Evolutionary conservation across 2,329 filamentous ascomycete genomes (phyloP), one percentile per base, ranked within the genome.

Genomic region (Paecilomyces sp.): DNA sequence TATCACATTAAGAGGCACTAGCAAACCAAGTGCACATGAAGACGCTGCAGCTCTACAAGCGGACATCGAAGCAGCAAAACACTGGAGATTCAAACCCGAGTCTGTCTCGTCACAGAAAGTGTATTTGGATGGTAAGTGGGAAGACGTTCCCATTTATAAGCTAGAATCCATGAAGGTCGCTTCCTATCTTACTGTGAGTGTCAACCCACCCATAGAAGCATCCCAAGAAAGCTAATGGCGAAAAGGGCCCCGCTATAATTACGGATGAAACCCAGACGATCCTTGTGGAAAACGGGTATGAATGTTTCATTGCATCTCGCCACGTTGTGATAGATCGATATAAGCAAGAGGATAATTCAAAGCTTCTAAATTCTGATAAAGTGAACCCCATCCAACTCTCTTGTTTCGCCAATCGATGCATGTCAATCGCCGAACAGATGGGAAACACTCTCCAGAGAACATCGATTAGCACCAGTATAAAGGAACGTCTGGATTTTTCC

Each of bases 381-480:
- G 85, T 90, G 0, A 88, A 92, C 69, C 89, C 89, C 0, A 89
- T 92, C 64, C 82, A 90, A 75, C 81, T 92, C 1, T 88, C 85
- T 67, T 88, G 92, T 61, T 92, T 92, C 64, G 88, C 87, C 0
- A 88, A 92, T 70, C 83, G 89, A 4, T 92, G 92, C 75, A 92
- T 92, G 89, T 86, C 88, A 6, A 91, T 92, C 66, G 89, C 90
- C 0, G 90, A 92, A 73, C 89, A 92, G 68, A 92, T 92, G 90
- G 89, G 90, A 0, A 79, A 88, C 58, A 87, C 88, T 7, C 75
- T 92, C 11, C 89, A 92, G 68, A 92, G 91, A 77, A 92, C 89
- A 0, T 91, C 91, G 68, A 88, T 92, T 58, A 89, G 84, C 67
- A 91, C 87, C 0, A 92, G 92, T 67, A 88, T 92, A 66, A 92